phyloP scores from a whole-genome alignment of 2,329 filamentous ascomycete genomes.

The Aspergillus versicolor region DNA sequence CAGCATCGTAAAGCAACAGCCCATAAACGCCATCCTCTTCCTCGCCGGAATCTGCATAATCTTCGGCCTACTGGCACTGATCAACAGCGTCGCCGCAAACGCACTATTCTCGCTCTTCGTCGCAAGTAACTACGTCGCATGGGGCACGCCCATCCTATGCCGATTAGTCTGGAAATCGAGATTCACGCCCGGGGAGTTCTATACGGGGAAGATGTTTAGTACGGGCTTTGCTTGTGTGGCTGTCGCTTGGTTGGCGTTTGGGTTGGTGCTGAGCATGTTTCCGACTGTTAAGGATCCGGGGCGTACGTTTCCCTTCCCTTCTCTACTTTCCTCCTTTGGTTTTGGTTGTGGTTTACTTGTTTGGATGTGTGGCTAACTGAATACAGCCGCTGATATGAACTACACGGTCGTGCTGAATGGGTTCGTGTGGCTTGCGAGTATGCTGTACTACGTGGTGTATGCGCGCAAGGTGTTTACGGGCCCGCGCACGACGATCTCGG shows the following conservation, averaged over 20 bases:
- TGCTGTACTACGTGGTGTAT: constrained; percentile 57
- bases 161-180: constrained; percentile 59
- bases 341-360: neutral
- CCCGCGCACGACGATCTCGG: constrained; percentile 55
- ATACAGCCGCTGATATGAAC: constrained; percentile 52
- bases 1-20: constrained; percentile 54
- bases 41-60: constrained; percentile 52
- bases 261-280: constrained; percentile 60
- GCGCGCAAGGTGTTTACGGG: constrained; percentile 63
- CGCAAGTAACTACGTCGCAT: constrained; percentile 62
- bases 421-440: constrained; percentile 57
- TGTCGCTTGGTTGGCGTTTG: constrained; percentile 56
- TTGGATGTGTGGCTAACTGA: neutral
- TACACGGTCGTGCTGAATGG: constrained; percentile 63
- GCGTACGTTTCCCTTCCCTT: constrained; percentile 28
- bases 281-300: constrained; percentile 54
- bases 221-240: constrained; percentile 55
- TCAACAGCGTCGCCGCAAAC: constrained; percentile 57
- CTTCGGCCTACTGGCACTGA: constrained; percentile 59
- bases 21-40: constrained; percentile 57
- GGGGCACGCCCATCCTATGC: constrained; percentile 59
- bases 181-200: constrained; percentile 60
- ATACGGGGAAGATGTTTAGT: constrained; percentile 53
- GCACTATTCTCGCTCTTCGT: constrained; percentile 58
- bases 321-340: neutral